Base-by-base conservation (phyloP, 108 stramenopile species). In the Mediolabrus comicus region DNA sequence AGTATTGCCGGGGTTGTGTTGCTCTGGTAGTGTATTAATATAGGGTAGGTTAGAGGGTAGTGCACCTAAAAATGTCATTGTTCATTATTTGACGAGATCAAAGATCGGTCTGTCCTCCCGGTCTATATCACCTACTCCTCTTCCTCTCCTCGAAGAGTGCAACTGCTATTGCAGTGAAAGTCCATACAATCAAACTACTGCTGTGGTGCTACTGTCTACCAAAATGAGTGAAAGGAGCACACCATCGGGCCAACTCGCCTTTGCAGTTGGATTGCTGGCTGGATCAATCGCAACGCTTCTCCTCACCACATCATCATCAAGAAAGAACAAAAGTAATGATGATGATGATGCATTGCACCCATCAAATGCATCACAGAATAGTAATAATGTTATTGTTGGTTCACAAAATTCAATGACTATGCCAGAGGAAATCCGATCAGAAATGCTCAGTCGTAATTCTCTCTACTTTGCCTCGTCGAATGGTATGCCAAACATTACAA, bases 401-500 rank as follows among this genome's bases (percentile, higher is more conserved):
- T 24, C 33, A 33, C 27, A 11, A 12, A 41, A 67, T 27, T 57
- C 43, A 51, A 52, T 24, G 31, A 25, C 29, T 41, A 67, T 83
- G 11, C 82, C 82, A 3, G 62, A 35, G 16, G 87, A 88, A 52
- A 69, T 98, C 19, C 91, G 95, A 53, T 68, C 90, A 33, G 98
- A 99, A 77, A 95, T 97, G 67, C 83, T 99, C 49, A 96, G 96
- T 0, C 87, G 98, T 11, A 95, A 93, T 53, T 57, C 83, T 13
- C 90, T 95, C 0, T 99, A 93, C 74, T 97, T 98, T 32, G 41
- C 62, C 1, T 55, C 67, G 0, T 34, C 74, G 3, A 35, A 41
- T 57, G 75, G 68, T 49, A 77, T 77, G 75, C 14, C 60, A 3
- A 31, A 67, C 25, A 68, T 76, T 55, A 36, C 65, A 62, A 38